phyloP scores from a whole-genome alignment of 2,329 filamentous ascomycete species.

The Pseudogymnoascus sp. region DNA sequence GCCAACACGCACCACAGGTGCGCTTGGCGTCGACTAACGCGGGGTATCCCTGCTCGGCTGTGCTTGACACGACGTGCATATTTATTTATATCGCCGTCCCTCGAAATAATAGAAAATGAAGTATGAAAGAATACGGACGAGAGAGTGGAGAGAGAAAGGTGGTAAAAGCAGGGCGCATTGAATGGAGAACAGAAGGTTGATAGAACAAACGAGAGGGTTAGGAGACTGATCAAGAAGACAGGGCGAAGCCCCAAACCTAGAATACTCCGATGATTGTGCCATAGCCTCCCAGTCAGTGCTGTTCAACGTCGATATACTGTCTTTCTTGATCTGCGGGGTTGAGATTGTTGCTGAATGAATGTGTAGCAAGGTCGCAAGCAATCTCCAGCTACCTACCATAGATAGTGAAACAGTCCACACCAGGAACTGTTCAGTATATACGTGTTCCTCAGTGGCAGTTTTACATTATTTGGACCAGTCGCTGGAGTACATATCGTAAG shows the following conservation, averaged over 20 bases:
- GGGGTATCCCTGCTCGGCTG: neutral
- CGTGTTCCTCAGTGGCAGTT: neutral
- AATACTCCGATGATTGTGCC: neutral
- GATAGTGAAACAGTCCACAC: neutral
- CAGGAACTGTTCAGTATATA: neutral
- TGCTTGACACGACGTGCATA: neutral
- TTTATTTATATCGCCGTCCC: neutral
- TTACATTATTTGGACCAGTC: neutral
- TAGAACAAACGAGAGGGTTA: neutral
- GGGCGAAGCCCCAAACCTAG: neutral
- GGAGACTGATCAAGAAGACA: neutral
- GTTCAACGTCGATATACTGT: neutral
- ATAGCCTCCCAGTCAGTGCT: neutral
- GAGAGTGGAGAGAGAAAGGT: neutral
- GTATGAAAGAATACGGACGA: neutral
- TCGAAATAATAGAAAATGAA: neutral
- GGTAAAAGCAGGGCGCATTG: neutral
- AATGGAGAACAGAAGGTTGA: neutral
- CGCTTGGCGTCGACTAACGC: neutral
- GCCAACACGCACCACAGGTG: neutral
- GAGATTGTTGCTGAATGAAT: neutral
- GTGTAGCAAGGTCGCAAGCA: neutral
- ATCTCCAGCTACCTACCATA: neutral
- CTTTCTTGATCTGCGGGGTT: neutral
- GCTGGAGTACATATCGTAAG: neutral